Percentiles rank a stretch among this genome's conserved stretches.
Evolutionary conservation across 2,329 filamentous ascomycete species (phyloP).

Genomic region (Paramyrothecium sp.): DNA sequence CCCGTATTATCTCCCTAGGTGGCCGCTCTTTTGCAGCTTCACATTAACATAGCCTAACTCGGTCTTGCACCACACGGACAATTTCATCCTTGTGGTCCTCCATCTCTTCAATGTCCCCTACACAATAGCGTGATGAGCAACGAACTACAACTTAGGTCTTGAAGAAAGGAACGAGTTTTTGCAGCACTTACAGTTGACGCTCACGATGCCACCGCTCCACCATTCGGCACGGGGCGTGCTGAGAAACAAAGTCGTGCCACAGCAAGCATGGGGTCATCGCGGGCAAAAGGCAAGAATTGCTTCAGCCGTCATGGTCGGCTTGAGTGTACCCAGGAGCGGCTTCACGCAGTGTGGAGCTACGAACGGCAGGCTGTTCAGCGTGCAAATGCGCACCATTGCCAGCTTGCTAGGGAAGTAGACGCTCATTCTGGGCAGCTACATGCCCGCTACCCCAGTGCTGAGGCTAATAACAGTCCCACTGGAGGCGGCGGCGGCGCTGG

Average conservation of each 20-base stretch:
- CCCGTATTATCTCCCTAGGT: not conserved
- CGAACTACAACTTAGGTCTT: too few relatives aligned
- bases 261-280: not conserved
- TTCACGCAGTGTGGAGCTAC: not conserved
- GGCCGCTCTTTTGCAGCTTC: not conserved
- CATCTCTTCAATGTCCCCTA: constrained; percentile 1
- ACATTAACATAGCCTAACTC: not conserved
- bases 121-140: not conserved
- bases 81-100: not conserved
- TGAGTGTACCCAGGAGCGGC: not conserved
- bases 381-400: not conserved
- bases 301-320: not conserved
- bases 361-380: not conserved
- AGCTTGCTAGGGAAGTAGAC: not conserved
- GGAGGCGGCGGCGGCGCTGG: not conserved
- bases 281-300: not conserved
- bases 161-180: not conserved
- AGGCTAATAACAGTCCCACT: not conserved
- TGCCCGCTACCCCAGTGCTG: not conserved
- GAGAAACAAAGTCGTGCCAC: not conserved
- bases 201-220: not conserved
- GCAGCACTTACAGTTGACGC: not conserved
- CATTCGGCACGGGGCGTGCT: not conserved
- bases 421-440: not conserved
- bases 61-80: not conserved